phyloP scores from a whole-genome alignment of 106 monocot genomes.

The Dactylorhiza incarnata region DNA sequence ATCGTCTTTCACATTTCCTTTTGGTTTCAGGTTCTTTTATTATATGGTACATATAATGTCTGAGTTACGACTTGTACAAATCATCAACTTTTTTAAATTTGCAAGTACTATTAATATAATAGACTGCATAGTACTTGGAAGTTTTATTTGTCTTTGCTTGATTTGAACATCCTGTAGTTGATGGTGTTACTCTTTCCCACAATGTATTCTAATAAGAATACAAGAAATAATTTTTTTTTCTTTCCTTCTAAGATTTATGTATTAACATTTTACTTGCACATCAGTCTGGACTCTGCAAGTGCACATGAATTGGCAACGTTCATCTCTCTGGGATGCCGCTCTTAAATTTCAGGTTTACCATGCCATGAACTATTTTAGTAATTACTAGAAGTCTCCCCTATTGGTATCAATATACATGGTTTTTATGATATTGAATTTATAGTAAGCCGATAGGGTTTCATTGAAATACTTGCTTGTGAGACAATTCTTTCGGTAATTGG shows the following conservation, averaged over 20 bases:
- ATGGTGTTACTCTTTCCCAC: background rate
- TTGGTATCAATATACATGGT: background rate
- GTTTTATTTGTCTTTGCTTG: background rate
- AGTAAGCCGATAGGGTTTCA: background rate
- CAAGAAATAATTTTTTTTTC: background rate
- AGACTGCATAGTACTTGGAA: background rate
- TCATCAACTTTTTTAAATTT: background rate
- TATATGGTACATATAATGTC: background rate
- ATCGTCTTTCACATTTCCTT: background rate
- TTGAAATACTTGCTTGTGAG: background rate
- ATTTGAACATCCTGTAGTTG: background rate
- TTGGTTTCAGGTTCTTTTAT: background rate
- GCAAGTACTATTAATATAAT: background rate
- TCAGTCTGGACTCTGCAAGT: slow-evolving; percentile 14
- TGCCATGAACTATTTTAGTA: background rate
- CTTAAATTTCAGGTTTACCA: slow-evolving; percentile 12
- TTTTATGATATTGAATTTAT: background rate
- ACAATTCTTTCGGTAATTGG: background rate
- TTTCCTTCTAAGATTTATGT: background rate
- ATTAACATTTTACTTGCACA: slow-evolving; percentile 14
- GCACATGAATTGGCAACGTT: slow-evolving; percentile 11
- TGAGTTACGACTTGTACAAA: background rate
- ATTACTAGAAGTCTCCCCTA: background rate
- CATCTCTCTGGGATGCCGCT: slow-evolving; percentile 11
- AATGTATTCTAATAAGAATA: background rate